A percentile compares a stretch with the other conserved stretches of the same genome.
phyloP scores from a whole-genome alignment of 495 filamentous ascomycete genomes.

The Aspergillus leporis region DNA sequence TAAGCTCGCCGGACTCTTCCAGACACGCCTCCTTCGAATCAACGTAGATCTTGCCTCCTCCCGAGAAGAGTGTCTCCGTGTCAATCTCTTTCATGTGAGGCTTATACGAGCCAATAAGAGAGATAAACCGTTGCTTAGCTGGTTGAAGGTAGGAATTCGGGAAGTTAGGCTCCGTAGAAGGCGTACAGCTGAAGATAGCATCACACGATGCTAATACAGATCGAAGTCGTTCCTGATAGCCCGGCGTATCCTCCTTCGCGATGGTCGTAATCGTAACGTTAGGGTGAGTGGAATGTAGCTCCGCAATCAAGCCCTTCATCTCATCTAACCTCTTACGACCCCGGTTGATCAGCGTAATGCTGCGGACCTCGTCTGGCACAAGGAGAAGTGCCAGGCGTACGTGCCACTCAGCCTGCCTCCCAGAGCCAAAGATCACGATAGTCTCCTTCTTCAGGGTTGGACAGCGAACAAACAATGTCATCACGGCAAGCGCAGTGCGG shows the following conservation, averaged over 20 bases:
- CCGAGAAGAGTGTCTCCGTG: slow-evolving; percentile 69
- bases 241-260: slow-evolving; percentile 30
- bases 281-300: slow-evolving; percentile 30
- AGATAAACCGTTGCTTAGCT: slow-evolving; percentile 68
- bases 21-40: slow-evolving; percentile 79
- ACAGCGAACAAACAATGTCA: slow-evolving; percentile 68
- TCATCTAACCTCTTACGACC: slow-evolving; percentile 51
- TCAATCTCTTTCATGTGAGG: slow-evolving; percentile 86
- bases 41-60: slow-evolving; percentile 74
- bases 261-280: slow-evolving; percentile 24
- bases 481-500: slow-evolving; percentile 83
- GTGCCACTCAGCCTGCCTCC: slow-evolving; percentile 92
- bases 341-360: slow-evolving; percentile 76
- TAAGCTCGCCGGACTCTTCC: slow-evolving; percentile 86
- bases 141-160: slow-evolving; percentile 50
- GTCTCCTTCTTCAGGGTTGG: slow-evolving; percentile 54
- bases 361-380: slow-evolving; percentile 55
- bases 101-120: slow-evolving; percentile 82
- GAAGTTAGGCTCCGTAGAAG: slow-evolving; percentile 62
- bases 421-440: slow-evolving; percentile 80
- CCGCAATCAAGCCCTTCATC: slow-evolving; percentile 26
- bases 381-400: slow-evolving; percentile 77
- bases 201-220: slow-evolving; percentile 48
- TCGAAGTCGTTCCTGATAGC: slow-evolving; percentile 30
- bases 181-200: slow-evolving; percentile 80